Evolutionary conservation across 345 rosid genomes (phyloP).

Genomic region (Boechera divaricarpa): DNA sequence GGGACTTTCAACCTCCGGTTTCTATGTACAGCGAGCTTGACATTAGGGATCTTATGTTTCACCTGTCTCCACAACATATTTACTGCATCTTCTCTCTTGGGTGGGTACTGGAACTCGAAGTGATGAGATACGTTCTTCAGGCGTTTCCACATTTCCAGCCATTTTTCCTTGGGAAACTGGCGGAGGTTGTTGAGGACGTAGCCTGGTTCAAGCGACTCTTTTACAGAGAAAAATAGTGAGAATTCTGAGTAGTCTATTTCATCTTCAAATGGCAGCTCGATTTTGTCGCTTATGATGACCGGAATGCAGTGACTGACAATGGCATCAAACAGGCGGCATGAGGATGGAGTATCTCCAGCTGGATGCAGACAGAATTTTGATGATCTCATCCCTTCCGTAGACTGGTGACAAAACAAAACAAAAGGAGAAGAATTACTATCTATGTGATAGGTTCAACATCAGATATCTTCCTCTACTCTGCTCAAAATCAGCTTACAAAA

Average conservation of each 20-base stretch:
- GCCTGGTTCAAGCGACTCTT: constrained; percentile 72
- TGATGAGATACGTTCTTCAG: constrained; percentile 80
- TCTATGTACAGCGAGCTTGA: constrained; percentile 73
- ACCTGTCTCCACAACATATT: constrained; percentile 91
- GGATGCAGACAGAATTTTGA: constrained; percentile 92
- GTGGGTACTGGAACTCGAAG: constrained; percentile 81
- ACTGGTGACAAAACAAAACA: constrained; percentile 47
- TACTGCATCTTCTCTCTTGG: constrained; percentile 76
- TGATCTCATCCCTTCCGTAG: constrained; percentile 81
- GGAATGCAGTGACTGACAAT: constrained; percentile 91
- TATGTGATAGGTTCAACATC: constrained; percentile 13
- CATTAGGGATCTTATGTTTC: constrained; percentile 70
- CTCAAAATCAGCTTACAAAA: constrained; percentile 6
- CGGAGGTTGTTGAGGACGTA: constrained; percentile 72
- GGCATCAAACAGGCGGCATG: constrained; percentile 87
- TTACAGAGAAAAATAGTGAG: constrained; percentile 74
- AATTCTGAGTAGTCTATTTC: constrained; percentile 77
- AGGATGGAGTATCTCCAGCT: constrained; percentile 94
- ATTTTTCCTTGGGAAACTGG: constrained; percentile 68
- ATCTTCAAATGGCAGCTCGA: constrained; percentile 89
- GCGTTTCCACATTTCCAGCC: constrained; percentile 74
- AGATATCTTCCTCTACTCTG: constrained; percentile 1
- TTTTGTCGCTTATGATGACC: constrained; percentile 74
- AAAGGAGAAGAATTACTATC: constrained; percentile 12
- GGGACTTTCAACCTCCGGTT: constrained; percentile 77